Conservation (phyloP, 1,284 basidiomycete genomes). For the Heliocybe sulcata region DNA sequence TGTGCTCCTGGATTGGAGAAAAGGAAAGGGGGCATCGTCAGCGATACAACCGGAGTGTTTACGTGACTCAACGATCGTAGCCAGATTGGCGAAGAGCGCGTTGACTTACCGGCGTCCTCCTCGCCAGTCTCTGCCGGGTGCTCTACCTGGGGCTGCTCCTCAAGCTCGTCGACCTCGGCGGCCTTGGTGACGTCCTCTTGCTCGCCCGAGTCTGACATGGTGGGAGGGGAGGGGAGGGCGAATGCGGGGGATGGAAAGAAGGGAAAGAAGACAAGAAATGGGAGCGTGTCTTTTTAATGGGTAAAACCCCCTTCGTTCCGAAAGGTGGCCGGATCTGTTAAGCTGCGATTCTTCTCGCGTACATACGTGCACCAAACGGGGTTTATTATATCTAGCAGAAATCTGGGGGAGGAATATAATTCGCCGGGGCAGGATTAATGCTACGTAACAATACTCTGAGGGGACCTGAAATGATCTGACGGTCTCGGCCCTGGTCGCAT, state of each 20-base stretch:
- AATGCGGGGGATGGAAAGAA: slow-evolving; percentile 25
- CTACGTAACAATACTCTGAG: neutral
- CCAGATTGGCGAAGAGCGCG: slow-evolving; percentile 14
- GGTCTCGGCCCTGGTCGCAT: neutral
- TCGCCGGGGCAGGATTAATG: neutral
- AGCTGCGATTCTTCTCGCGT: slow-evolving; percentile 1
- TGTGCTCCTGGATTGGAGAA: slow-evolving; percentile 12
- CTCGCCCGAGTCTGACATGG: slow-evolving; percentile 37
- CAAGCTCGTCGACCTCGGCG: slow-evolving; percentile 32
- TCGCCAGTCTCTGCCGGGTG: slow-evolving; percentile 16
- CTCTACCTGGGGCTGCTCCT: slow-evolving; percentile 25
- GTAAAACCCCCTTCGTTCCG: slow-evolving; percentile 38
- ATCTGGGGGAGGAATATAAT: neutral
- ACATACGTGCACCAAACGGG: neutral
- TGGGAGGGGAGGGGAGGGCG: slow-evolving; percentile 16
- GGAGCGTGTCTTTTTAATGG: slow-evolving; percentile 61
- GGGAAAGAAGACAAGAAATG: slow-evolving; percentile 55
- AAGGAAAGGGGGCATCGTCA: slow-evolving; percentile 15
- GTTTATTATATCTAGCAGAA: slow-evolving; percentile 1
- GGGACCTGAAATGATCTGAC: neutral
- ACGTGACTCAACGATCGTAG: slow-evolving; percentile 17
- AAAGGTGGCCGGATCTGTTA: slow-evolving; percentile 3
- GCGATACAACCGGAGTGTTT: slow-evolving; percentile 7
- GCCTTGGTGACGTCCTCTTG: slow-evolving; percentile 25
- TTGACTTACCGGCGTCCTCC: slow-evolving; percentile 26